Base-by-base conservation (phyloP, 345 rosid genomes). In the Eutrema japonicum region DNA sequence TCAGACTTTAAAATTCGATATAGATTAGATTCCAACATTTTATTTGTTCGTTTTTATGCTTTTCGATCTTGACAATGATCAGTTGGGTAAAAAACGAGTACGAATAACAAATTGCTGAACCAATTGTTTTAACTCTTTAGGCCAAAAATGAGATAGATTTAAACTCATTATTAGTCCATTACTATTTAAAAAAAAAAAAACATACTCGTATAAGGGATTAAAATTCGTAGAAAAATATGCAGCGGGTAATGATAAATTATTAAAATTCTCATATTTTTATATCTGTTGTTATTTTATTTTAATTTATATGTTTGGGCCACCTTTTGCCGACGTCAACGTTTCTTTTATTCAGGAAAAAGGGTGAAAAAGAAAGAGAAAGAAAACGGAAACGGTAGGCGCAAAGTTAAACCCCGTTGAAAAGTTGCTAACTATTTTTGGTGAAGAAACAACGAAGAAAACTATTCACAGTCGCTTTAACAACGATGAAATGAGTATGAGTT, bases 381-480 rank as follows among this genome's bases (percentile, higher is more conserved):
- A 5, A 68, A 26, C 43, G 33, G 77, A 49, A 77, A 77, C 64
- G 76, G 80, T 71, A 71, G 76, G 72, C 72, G 77, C 51, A 71
- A 42, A 75, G 69, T 43, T 35, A 6, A 51, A 68, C 16, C 69
- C 78, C 64, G 69, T 75, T 68, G 49, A 60, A 75, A 75, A 51
- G 73, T 74, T 41, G 54, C 37, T 16, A 13, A 43, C 63, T 42
- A 60, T 50, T 59, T 74, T 18, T 50, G 40, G 63, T 22, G 55
- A 51, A 49, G 29, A 38, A 30, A 58, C 61, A 7, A 56, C 12
- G 18, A 35, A 63, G 9, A 56, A 40, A 57, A 13, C 53, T 32
- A 49, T 66, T 40, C 38, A 57, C 38, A 57, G 4, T 12, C 16
- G 66, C 51, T 38, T 38, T 56, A 29, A 18, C 35, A 40, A 38